These are phyloP conservation scores for Triticum timopheevii DNA, from an alignment of 176 grass and related monocot species.

Conservation along the genomic window DNA sequence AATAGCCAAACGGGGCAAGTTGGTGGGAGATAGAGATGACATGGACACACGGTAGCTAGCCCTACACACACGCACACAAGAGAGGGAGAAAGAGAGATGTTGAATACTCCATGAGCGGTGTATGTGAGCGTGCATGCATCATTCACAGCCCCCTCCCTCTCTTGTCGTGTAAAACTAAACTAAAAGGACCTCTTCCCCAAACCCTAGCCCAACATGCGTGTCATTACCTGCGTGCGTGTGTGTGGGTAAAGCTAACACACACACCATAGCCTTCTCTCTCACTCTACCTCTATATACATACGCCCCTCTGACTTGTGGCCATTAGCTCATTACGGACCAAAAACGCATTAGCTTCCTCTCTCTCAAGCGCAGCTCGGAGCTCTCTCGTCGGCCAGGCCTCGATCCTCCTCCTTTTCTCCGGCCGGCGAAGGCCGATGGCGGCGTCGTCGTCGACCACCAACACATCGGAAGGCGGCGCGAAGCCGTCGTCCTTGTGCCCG, in stretches of 20 bases:
- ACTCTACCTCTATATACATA: not conserved
- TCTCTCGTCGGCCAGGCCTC: not conserved
- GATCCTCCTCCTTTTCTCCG: not conserved
- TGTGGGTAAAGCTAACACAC: not conserved
- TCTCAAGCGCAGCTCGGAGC: not conserved
- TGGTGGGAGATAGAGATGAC: constrained; percentile 37
- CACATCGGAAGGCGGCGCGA: constrained; percentile 50
- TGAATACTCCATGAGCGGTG: not conserved
- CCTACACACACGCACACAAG: not conserved
- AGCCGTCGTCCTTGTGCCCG: constrained; percentile 49
- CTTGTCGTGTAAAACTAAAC: constrained; percentile 79
- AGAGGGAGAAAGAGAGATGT: not conserved
- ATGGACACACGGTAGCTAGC: constrained; percentile 11
- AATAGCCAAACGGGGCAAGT: constrained; percentile 54
- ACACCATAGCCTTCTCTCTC: constrained; percentile 28
- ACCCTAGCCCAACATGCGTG: constrained; percentile 27
- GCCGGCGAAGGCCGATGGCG: constrained; percentile 26
- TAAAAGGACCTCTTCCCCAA: constrained; percentile 56
- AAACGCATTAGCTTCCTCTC: constrained; percentile 8
- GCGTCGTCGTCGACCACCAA: constrained; percentile 55
- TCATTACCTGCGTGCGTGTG: constrained; percentile 16
- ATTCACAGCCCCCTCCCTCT: not conserved
- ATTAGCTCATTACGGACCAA: constrained; percentile 1
- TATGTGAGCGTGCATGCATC: constrained; percentile 8
- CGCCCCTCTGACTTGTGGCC: constrained; percentile 6